Percentiles rank a stretch among this genome's conserved stretches.
These are phyloP conservation scores for Rosellinia necatrix DNA, from an alignment of 2,329 filamentous ascomycete species.

Conservation along the genomic window DNA sequence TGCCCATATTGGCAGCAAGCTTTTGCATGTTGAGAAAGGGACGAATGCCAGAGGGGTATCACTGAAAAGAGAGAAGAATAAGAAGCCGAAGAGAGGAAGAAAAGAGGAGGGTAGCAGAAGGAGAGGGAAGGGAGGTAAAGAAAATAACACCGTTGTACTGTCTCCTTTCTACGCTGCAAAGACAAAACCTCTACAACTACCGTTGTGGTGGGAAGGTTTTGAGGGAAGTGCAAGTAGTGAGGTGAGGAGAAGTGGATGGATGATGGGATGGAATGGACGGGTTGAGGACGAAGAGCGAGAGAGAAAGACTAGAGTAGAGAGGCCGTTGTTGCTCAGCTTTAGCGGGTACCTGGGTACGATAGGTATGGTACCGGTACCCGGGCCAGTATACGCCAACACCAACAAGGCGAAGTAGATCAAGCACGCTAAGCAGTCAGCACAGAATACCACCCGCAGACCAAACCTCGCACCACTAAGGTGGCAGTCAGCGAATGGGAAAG, in stretches of 20 bases:
- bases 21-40: conserved; percentile 65
- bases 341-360: conserved; percentile 2
- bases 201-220: conserved; percentile 32
- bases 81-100: conserved; percentile 26
- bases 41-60: conserved; percentile 32
- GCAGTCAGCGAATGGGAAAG: conserved; percentile 18
- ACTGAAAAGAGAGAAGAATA: conserved; percentile 31
- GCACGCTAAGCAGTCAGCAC: conserved; percentile 18
- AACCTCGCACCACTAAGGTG: conserved; percentile 4
- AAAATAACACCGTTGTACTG: conserved; percentile 32
- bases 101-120: conserved; percentile 31
- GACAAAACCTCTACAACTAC: conserved; percentile 34
- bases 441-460: conserved; percentile 15
- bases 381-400: no score
- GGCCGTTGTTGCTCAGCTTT: background rate
- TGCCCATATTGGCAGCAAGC: conserved; percentile 68
- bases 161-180: conserved; percentile 32
- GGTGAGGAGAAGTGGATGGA: conserved; percentile 32
- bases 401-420: conserved; percentile 4
- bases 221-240: conserved; percentile 35
- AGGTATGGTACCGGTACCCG: background rate
- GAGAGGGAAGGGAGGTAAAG: conserved; percentile 37
- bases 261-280: conserved; percentile 32
- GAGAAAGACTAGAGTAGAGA: conserved; percentile 28
- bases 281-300: conserved; percentile 24